These are phyloP conservation scores for Mallotus nudiflorus DNA, from an alignment of 345 rosid species.

Conservation along the genomic window DNA sequence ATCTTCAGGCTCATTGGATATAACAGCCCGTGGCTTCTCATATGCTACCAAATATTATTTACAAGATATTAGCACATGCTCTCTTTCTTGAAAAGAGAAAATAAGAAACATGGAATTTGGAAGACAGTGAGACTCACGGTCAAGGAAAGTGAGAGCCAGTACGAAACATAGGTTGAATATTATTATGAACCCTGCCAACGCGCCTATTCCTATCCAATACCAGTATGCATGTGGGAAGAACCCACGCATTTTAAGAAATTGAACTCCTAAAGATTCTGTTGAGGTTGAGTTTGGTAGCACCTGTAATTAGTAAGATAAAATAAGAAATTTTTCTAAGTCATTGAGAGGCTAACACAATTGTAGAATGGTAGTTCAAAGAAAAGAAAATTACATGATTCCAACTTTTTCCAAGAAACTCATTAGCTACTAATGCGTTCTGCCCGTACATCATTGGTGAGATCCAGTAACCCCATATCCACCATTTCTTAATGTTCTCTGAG, in stretches of 20 bases:
- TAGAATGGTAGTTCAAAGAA: constrained; percentile 1
- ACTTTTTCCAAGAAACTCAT: constrained; percentile 74
- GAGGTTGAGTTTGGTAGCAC: constrained; percentile 25
- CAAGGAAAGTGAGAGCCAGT: constrained; percentile 47
- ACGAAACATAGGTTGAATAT: constrained; percentile 45
- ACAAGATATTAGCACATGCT: not conserved
- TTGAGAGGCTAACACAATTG: not conserved
- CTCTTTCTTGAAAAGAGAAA: not conserved
- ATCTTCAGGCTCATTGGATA: constrained; percentile 27
- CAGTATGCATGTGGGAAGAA: constrained; percentile 49
- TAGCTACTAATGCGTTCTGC: constrained; percentile 61
- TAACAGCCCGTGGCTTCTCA: constrained; percentile 49
- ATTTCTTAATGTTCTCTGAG: constrained; percentile 65
- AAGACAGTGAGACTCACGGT: constrained; percentile 40
- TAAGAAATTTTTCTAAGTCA: not conserved
- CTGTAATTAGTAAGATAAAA: constrained; percentile 11
- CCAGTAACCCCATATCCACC: constrained; percentile 97
- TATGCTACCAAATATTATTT: constrained; percentile 34
- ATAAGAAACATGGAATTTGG: not conserved
- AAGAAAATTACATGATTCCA: constrained; percentile 47
- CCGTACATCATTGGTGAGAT: constrained; percentile 78
- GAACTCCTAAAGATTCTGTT: constrained; percentile 43
- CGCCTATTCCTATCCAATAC: constrained; percentile 71
- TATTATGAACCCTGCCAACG: constrained; percentile 37
- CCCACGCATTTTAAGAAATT: constrained; percentile 49